Conservation (phyloP, 2,329 filamentous ascomycete genomes). For the Trichophyton mentagrophytes region DNA sequence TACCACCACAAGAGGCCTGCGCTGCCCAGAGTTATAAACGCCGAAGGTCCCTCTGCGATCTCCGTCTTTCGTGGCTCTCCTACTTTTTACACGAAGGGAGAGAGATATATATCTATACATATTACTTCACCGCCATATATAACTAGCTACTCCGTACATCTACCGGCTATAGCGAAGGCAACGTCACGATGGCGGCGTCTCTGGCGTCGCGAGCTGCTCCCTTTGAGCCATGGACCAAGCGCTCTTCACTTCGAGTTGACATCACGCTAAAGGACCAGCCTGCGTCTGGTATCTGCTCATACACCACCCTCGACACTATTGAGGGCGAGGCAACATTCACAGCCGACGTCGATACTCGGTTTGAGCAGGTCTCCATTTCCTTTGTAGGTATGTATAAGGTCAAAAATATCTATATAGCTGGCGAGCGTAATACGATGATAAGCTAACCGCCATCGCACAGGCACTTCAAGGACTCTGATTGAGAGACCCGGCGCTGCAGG, state of each 20-base stretch:
- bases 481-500: constrained; percentile 42
- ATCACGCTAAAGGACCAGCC: constrained; percentile 7
- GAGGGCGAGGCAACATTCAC: constrained; percentile 19
- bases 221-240: constrained; percentile 7
- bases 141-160: no score
- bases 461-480: constrained; percentile 40
- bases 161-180: neutral
- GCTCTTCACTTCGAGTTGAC: constrained; percentile 3
- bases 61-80: neutral
- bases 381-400: constrained; percentile 18
- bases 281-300: constrained; percentile 12
- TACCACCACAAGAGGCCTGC: neutral
- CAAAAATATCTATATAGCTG: constrained; percentile 5
- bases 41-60: neutral
- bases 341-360: constrained; percentile 19
- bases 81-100: no score
- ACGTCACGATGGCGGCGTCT: neutral
- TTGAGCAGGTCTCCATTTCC: constrained; percentile 20
- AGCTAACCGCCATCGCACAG: constrained; percentile 20
- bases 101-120: no score
- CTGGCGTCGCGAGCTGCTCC: neutral
- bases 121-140: no score
- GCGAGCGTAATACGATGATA: neutral
- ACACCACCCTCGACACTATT: constrained; percentile 23
- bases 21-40: neutral